These are phyloP conservation scores for Pyracantha coccinea DNA, from an alignment of 331 rosid species.

Conservation along the genomic window DNA sequence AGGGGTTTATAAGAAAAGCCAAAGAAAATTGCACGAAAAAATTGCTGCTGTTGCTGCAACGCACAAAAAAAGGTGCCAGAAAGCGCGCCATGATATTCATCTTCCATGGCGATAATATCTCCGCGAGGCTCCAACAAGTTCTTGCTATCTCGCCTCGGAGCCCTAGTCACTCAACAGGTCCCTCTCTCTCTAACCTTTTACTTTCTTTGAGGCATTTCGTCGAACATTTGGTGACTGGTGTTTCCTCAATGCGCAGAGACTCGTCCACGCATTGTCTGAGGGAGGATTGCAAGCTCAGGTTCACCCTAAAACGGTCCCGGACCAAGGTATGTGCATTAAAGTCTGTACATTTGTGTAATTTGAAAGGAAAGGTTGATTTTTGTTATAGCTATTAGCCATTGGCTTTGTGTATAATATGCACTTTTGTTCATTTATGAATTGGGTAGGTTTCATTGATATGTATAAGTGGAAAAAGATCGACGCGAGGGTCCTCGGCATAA, in stretches of 20 bases:
- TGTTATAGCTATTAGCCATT: neutral
- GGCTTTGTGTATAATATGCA: neutral
- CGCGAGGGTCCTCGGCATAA: slow-evolving; percentile 28
- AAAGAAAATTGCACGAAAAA: neutral
- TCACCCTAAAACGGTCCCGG: slow-evolving; percentile 8
- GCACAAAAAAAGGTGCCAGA: neutral
- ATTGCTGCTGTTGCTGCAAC: neutral
- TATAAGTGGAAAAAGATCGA: slow-evolving; percentile 33
- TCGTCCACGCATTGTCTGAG: slow-evolving; percentile 13
- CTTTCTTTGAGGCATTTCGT: slow-evolving; percentile 29
- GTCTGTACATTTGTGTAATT: neutral
- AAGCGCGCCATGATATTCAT: slow-evolving; percentile 28
- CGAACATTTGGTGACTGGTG: slow-evolving; percentile 22
- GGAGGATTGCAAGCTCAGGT: slow-evolving; percentile 3
- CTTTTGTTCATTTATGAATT: neutral
- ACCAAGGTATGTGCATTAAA: slow-evolving; percentile 1
- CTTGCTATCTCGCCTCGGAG: slow-evolving; percentile 29
- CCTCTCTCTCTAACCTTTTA: neutral
- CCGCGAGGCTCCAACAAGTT: slow-evolving; percentile 18
- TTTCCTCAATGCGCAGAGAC: slow-evolving; percentile 2
- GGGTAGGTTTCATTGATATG: slow-evolving; percentile 16
- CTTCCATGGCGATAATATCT: slow-evolving; percentile 25
- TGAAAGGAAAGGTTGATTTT: neutral
- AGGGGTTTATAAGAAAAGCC: neutral
- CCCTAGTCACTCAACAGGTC: slow-evolving; percentile 40